Conservation (phyloP, 495 filamentous ascomycete species). For the Extremus antarcticus region DNA sequence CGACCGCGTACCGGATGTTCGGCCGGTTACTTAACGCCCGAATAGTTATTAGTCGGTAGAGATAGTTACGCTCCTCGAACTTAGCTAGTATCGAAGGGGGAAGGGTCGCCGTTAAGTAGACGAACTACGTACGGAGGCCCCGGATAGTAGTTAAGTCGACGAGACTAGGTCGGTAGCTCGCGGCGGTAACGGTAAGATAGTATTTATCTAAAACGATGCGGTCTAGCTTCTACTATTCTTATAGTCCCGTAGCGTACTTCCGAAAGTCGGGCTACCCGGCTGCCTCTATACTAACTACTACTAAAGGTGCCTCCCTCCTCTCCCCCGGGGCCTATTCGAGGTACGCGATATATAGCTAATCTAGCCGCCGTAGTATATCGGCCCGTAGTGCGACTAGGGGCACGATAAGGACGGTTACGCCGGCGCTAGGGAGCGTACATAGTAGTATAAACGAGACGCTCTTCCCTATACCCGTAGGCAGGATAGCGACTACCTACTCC, state of each 20-base stretch:
- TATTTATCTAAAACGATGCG: neutral
- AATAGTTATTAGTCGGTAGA: neutral
- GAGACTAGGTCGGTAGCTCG: neutral
- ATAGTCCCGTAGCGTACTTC: neutral
- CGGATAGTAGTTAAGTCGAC: neutral
- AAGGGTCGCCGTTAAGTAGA: neutral
- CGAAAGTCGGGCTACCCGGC: neutral
- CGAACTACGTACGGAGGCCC: neutral
- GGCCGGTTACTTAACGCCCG: neutral
- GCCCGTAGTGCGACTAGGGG: neutral
- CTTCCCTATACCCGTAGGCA: constrained; percentile 3
- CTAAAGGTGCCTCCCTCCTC: neutral
- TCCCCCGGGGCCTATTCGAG: neutral
- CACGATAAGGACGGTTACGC: constrained; percentile 2
- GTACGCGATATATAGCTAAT: neutral
- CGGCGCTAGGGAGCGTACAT: neutral
- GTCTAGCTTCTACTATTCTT: neutral
- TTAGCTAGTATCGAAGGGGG: neutral
- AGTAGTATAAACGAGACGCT: constrained; percentile 4
- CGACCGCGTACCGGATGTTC: neutral
- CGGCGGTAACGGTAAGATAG: neutral
- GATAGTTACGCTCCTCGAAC: constrained; percentile 3
- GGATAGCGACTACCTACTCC: neutral
- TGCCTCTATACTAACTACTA: neutral
- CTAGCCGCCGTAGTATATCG: neutral